Evolutionary conservation across 1,139 yeast genomes (phyloP), one percentile per base, ranked within the genome.

Genomic region (Yamadazyma jaroonii): DNA sequence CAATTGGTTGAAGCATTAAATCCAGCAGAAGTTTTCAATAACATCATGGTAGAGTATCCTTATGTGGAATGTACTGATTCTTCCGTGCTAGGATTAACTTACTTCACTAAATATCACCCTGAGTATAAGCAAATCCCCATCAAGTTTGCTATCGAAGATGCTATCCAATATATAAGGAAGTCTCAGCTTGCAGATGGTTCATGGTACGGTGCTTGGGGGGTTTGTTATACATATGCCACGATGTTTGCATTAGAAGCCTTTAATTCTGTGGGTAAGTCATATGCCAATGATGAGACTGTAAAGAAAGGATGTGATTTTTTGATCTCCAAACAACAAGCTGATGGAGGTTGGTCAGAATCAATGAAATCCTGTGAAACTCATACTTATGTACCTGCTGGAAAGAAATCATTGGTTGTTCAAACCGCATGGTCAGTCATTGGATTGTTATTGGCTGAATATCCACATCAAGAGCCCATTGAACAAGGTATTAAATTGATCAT

Each of bases 141-240:
- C 31, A 66, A 74, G 35, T 53, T 65, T 25, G 81, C 96, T 0
- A 84, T 94, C 33, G 69, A 76, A 4, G 73, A 79, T 39, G 97
- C 97, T 0, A 72, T 87, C 11, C 62, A 74, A 3, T 94, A 83
- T 52, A 87, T 94, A 34, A 75, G 76, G 36, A 59, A 67, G 4
- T 75, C 76, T 2, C 98, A 94, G 59, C 67, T 72, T 32, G 54
- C 57, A 0, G 96, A 92, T 57, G 99, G 99, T 0, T 82, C 96
- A 8, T 94, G 98, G 97, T 94, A 90, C 57, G 99, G 99, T 1
- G 82, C 90, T 31, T 94, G 99, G 99, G 99, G 98, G 31, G 84
- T 94, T 9, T 94, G 99, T 56, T 89, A 76, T 56, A 87, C 97
- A 0, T 94, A 94, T 61, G 97, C 98, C 0, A 85, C 92, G 1